These are phyloP conservation scores for Priceomyces haplophilus DNA, from an alignment of 805 yeast genomes.

Conservation along the genomic window DNA sequence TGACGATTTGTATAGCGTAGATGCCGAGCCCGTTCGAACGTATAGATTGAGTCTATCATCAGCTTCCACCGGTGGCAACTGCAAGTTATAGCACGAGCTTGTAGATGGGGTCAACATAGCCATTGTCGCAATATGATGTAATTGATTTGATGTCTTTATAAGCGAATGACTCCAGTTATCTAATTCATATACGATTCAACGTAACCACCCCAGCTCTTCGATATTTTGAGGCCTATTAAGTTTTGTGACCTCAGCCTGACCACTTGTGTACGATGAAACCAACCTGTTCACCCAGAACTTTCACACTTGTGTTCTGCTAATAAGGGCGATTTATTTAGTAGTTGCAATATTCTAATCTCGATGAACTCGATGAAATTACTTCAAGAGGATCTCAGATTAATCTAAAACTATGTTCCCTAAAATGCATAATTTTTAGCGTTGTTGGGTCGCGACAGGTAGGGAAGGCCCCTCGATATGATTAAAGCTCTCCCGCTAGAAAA, in stretches of 20 bases:
- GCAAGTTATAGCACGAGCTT: conserved; percentile 55
- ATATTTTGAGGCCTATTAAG: too few species aligned
- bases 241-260: too few species aligned
- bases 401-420: background rate
- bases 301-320: too few species aligned
- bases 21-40: conserved; percentile 67
- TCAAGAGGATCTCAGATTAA: background rate
- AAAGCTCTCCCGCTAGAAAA: too few species aligned
- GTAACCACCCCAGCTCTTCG: background rate
- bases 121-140: conserved; percentile 33
- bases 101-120: conserved; percentile 63
- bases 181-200: background rate
- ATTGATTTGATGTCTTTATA: background rate
- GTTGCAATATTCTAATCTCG: background rate
- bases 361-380: background rate
- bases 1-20: conserved; percentile 54
- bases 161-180: background rate
- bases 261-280: too few species aligned
- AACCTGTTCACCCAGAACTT: too few species aligned
- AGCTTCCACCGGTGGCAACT: conserved; percentile 51
- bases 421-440: too few species aligned
- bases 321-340: background rate
- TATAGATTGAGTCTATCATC: conserved; percentile 56
- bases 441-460: too few species aligned
- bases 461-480: too few species aligned